A percentile compares a stretch with the other conserved stretches of the same genome.
Evolutionary conservation across 2,329 filamentous ascomycete species (phyloP).

Genomic region (Paecilomyces niveus): DNA sequence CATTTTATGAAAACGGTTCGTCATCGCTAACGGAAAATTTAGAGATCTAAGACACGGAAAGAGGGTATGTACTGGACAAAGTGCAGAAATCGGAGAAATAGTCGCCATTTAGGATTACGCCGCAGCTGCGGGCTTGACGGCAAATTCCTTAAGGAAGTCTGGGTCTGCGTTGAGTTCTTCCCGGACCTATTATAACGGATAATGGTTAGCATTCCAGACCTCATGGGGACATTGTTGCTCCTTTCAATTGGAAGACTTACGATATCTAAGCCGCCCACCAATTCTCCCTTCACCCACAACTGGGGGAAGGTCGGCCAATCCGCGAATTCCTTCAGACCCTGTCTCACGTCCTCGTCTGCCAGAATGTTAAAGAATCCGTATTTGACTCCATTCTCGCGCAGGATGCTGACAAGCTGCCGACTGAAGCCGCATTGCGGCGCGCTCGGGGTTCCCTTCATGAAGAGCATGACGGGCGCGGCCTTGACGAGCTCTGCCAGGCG

Average conservation of each 20-base stretch:
- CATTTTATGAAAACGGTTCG: not conserved
- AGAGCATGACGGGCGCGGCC: conserved; percentile 95
- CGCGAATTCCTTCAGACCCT: conserved; percentile 94
- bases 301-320: conserved; percentile 99
- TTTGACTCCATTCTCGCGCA: conserved; percentile 84
- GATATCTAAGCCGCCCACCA: conserved; percentile 92
- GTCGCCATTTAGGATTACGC: not conserved
- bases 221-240: not conserved
- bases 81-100: not conserved
- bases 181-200: conserved; percentile 60
- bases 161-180: conserved; percentile 82
- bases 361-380: conserved; percentile 99
- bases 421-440: conserved; percentile 89
- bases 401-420: conserved; percentile 74
- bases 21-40: not conserved
- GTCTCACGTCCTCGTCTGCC: conserved; percentile 92
- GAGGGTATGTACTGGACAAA: not conserved
- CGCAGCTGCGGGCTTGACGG: conserved; percentile 35
- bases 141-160: conserved; percentile 72
- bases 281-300: conserved; percentile 81
- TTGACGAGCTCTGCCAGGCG: conserved; percentile 79
- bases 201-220: conserved; percentile 7
- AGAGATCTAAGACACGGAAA: not conserved
- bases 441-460: conserved; percentile 94
- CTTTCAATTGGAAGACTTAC: conserved; percentile 50